Base-by-base conservation (phyloP, 1,284 basidiomycete species). In the Polyporus tsugae region DNA sequence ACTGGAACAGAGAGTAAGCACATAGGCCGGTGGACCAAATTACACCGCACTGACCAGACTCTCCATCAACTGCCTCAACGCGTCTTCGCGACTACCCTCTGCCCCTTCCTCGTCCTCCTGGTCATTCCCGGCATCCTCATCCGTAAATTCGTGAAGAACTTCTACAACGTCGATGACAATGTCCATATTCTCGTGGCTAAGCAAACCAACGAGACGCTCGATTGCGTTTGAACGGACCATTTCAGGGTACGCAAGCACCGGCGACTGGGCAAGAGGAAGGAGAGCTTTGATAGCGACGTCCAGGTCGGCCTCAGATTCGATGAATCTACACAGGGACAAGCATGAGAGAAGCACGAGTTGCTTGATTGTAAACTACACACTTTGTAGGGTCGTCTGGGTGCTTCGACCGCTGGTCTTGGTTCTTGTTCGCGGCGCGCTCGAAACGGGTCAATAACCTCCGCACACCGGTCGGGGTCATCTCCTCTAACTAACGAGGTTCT, bases 261-360 rank as follows among this genome's bases (percentile, higher is more conserved):
- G 95, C 17, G 89, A 89, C 76, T 98, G 96, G 0, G 98, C 95
- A n/a, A 99, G 85, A 2, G 97, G 91, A 6, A 96, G 83, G 62
- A 98, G 84, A 3, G 93, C 87, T 77, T 97, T 96, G 70, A 99
- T 87, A 17, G 95, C 89, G 63, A 86, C 84, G 75, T 99, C 95
- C 9, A 99, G 87, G 77, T 98, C 96, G 35, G 95, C 94, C 83
- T 99, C 98, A 0, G 98, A 99, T 76, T 99, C 96, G 76, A 99
- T 98, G 83, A 99, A 99, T 79, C 97, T 97, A 41, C 5, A 2
- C n/a, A 58, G 59, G 29, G 67, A 39, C 60, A 57, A 74, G 10
- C 65, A 41, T 55, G 52, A 60, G 58, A 39, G 6, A 41, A 4
- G 53, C 62, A n/a, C 60, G 2, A 6, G 19, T 60, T 11, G 25